Base-by-base conservation (phyloP, 2,329 filamentous ascomycete genomes). In the Talaromyces funiculosus region DNA sequence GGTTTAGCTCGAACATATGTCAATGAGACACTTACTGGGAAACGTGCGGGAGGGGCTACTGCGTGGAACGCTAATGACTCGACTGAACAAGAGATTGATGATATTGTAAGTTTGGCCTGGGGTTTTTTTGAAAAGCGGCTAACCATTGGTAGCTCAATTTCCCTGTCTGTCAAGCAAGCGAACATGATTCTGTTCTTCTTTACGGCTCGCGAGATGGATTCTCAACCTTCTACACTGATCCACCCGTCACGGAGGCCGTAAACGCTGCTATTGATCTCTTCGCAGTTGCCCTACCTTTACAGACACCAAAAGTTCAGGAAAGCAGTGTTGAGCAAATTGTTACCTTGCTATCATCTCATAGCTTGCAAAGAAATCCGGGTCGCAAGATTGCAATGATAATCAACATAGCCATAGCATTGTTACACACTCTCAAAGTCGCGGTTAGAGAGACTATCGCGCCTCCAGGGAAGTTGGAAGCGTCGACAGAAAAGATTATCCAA, bases 201-300 rank as follows among this genome's bases (percentile, higher is more conserved):
- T 97, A 96, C 51, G 80, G 81, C 8, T 77, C 80, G 55, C 76
- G 80, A 2, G 76, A 80, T 64, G 81, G 1, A 66, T 79, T 69
- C 55, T 78, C 63, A 67, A 18, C 55, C 47, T 60, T 72, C 59
- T 78, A 83, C 35, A 89, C 90, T 16, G 89, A 94, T 64, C 92
- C 93, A 8, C 88, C 94, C 5, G 87, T 90, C 0, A 99, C 93
- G 0, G 92, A 96, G 70, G 92, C 96, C 26, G 90, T 97, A 63
- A 96, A 99, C 70, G 86, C 93, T 69, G 92, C 94, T 0, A 95
- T 99, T 60, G 88, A 94, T 64, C 80, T 97, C 0, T 99, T 99
- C 72, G 91, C 92, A 1, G 90, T 96, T 57, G 90, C 91, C 40
- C 87, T 99, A 61, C 92, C 94, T 2, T 80, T 97, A 9, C 95